Percentiles rank a stretch among this genome's conserved stretches.
Conservation (phyloP, 2,329 filamentous ascomycete genomes). For the Esteya vermicola region DNA sequence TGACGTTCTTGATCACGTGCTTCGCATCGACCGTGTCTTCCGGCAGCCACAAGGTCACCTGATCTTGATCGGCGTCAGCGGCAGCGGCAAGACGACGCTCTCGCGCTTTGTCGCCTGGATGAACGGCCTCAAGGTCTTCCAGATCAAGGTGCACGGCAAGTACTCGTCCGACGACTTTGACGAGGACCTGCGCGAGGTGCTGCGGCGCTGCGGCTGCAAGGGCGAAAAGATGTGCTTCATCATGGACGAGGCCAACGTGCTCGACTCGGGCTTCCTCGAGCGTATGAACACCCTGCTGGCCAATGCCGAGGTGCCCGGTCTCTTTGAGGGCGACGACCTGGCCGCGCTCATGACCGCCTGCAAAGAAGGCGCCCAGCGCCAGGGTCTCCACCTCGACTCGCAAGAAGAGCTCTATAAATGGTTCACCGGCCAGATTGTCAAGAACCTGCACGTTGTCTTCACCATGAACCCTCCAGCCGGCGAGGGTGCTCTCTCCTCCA, state of each 20-base stretch:
- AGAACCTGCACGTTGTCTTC: constrained; percentile 97
- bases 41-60: constrained; percentile 95
- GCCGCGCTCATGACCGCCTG: constrained; percentile 98
- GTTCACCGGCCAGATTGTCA: constrained; percentile 99
- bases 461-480: constrained; percentile 85
- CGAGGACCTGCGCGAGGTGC: constrained; percentile 86
- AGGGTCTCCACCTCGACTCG: constrained; percentile 88
- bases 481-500: constrained; percentile 84
- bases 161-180: constrained; percentile 98
- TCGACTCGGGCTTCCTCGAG: constrained; percentile 96
- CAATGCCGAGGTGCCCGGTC: constrained; percentile 96
- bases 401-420: constrained; percentile 99
- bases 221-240: constrained; percentile 99
- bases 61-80: constrained; percentile 96
- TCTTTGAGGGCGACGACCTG: constrained; percentile 98
- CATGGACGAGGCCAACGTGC: constrained; percentile 98
- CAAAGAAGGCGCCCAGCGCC: constrained; percentile 93
- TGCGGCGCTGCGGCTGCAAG: constrained; percentile 89
- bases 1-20: constrained; percentile 92
- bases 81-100: constrained; percentile 94
- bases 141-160: constrained; percentile 98
- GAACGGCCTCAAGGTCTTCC: constrained; percentile 97
- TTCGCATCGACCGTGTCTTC: constrained; percentile 97
- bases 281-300: constrained; percentile 98
- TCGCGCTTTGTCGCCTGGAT: constrained; percentile 99